These are phyloP conservation scores for Chalara sp. DNA, from an alignment of 2,329 filamentous ascomycete genomes.

Conservation along the genomic window DNA sequence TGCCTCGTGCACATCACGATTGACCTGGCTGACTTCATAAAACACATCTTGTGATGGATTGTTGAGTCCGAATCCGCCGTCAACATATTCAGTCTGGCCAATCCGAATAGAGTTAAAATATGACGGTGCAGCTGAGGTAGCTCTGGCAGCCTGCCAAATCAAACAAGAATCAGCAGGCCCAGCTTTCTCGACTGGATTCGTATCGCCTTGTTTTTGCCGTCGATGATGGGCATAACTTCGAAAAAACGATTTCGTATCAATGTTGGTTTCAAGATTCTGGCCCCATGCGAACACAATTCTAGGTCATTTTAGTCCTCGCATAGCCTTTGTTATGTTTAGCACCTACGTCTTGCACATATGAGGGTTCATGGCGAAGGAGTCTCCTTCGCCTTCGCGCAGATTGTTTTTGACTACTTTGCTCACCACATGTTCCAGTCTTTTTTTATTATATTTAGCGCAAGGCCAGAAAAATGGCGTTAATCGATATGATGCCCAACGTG, in stretches of 20 bases:
- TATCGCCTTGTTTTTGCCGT: neutral
- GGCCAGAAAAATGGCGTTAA: constrained; percentile 1
- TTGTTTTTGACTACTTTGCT: constrained; percentile 1
- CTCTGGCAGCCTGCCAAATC: constrained; percentile 3
- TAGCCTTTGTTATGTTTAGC: constrained; percentile 1
- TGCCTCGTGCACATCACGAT: neutral
- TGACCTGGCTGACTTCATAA: neutral
- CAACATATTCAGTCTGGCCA: constrained; percentile 29
- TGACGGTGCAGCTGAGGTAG: constrained; percentile 33
- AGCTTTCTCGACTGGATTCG: neutral
- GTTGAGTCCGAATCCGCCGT: constrained; percentile 24
- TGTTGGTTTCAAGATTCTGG: neutral
- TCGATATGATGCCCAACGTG: neutral
- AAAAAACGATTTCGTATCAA: neutral
- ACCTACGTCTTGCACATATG: constrained; percentile 5
- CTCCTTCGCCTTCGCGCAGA: neutral
- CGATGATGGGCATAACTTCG: neutral
- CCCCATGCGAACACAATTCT: neutral
- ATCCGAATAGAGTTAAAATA: constrained; percentile 35
- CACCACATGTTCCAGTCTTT: constrained; percentile 1
- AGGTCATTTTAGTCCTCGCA: neutral
- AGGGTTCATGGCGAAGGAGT: neutral
- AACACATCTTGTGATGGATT: neutral
- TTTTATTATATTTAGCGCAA: constrained; percentile 1
- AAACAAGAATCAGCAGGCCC: neutral